Conservation (phyloP, 2,329 filamentous ascomycete species). For the Apiospora rasikravindrae region DNA sequence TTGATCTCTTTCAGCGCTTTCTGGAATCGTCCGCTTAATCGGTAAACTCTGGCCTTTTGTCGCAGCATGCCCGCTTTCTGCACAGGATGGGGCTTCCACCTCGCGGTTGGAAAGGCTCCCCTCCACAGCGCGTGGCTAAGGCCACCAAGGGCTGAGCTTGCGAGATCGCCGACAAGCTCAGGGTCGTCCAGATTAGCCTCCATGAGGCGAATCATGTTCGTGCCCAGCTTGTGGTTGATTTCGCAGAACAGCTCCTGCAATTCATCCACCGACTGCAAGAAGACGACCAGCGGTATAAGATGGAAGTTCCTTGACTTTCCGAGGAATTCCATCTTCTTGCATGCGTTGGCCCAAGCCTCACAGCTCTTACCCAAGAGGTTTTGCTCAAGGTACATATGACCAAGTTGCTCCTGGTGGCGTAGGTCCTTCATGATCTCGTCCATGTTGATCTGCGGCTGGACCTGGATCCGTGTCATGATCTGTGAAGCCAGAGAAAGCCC, state of each 20-base stretch:
- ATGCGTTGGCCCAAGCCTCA: neutral
- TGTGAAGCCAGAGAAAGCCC: neutral
- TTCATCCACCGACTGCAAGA: neutral
- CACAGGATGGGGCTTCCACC: neutral
- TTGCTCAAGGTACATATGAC: neutral
- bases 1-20: neutral
- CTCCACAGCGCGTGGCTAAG: neutral
- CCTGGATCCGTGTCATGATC: neutral
- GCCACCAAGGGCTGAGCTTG: neutral
- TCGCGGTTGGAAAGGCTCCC: neutral
- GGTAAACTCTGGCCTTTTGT: neutral
- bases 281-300: no score
- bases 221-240: neutral
- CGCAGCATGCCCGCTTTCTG: neutral
- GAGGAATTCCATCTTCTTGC: neutral
- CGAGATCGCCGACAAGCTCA: neutral
- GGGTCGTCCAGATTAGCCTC: neutral
- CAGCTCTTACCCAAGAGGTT: neutral
- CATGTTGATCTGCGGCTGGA: neutral
- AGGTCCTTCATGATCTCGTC: neutral
- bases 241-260: neutral
- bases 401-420: neutral
- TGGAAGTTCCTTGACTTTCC: neutral
- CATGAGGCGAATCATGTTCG: neutral
- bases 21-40: neutral